These are phyloP conservation scores for Microdochium nivale DNA, from an alignment of 2,329 filamentous ascomycete species.

Conservation along the genomic window DNA sequence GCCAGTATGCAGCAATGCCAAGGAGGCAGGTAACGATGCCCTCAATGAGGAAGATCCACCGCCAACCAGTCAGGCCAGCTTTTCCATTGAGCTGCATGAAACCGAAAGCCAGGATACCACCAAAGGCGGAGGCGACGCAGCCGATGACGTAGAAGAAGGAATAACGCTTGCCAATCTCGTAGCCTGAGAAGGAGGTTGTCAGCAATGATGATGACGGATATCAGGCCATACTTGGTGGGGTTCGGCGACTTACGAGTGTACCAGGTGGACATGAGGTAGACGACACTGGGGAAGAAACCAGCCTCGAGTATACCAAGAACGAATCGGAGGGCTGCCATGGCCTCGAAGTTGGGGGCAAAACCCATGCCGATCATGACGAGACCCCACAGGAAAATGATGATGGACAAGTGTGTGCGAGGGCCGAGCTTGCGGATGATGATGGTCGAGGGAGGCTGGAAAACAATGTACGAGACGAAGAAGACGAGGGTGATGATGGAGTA, in stretches of 20 bases:
- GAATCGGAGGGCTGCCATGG: conserved; percentile 46
- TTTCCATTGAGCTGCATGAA: conserved; percentile 56
- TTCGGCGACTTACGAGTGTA: conserved; percentile 51
- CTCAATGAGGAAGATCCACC: conserved; percentile 57
- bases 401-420: conserved; percentile 44
- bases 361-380: conserved; percentile 56
- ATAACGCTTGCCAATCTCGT: conserved; percentile 62
- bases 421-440: conserved; percentile 60
- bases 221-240: neutral
- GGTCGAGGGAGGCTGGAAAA: conserved; percentile 66
- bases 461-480: conserved; percentile 66
- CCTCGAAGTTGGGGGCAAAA: conserved; percentile 43
- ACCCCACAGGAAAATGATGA: conserved; percentile 52
- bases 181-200: conserved; percentile 19
- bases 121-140: conserved; percentile 55
- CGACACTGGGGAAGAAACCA: conserved; percentile 64
- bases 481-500: conserved; percentile 58
- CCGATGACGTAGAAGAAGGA: conserved; percentile 62
- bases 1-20: conserved; percentile 24
- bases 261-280: conserved; percentile 68
- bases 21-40: conserved; percentile 46
- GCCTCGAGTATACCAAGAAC: conserved; percentile 58
- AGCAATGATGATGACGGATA: neutral
- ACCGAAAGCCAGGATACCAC: conserved; percentile 63
- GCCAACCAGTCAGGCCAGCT: conserved; percentile 48